Base-by-base conservation (phyloP, 345 rosid genomes). In the Reutealis trisperma region DNA sequence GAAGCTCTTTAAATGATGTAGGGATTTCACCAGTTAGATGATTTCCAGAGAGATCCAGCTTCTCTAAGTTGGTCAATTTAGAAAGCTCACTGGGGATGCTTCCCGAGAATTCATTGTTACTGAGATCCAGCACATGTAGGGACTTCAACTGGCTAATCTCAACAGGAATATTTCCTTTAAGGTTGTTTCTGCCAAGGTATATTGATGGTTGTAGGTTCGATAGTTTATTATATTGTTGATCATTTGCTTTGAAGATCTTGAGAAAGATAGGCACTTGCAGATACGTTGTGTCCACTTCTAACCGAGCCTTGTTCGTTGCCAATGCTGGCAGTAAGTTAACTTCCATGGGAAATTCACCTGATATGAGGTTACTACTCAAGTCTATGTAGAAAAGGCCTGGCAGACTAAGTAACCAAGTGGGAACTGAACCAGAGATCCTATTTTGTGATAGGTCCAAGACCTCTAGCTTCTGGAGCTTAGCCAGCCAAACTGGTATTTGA, bases 201-300 rank as follows among this genome's bases (percentile, higher is more conserved):
- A 94, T 83, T 1, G 97, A 89, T 6, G 94, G 98, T 52, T 95
- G 97, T 64, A 93, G 87, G 84, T 70, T 85, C 30, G 93, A 84
- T 54, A 94, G 86, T 84, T 90, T 93, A 73, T 90, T 89, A 84
- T 94, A 94, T 82, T 79, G 84, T 86, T 86, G 92, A 34, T 34
- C 72, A 63, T 90, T 86, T 55, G 88, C 87, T 68, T 87, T 90
- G 71, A 77, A 81, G 30, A 92, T 93, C 81, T 47, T 83, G 72
- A 91, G 93, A 79, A 91, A 89, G 81, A 94, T 1, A 34, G 98
- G 98, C 73, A 94, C 75, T 87, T 88, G 92, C 11, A 93, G 86
- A 83, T 85, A 89, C 60, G 78, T 88, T 70, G 85, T 78, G 69
- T 85, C 81, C 63, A 88, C 87, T 44, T 63, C 67, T 62, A 86